These are phyloP conservation scores for Lipomyces starkeyi DNA, from an alignment of 805 yeast genomes.

Conservation along the genomic window DNA sequence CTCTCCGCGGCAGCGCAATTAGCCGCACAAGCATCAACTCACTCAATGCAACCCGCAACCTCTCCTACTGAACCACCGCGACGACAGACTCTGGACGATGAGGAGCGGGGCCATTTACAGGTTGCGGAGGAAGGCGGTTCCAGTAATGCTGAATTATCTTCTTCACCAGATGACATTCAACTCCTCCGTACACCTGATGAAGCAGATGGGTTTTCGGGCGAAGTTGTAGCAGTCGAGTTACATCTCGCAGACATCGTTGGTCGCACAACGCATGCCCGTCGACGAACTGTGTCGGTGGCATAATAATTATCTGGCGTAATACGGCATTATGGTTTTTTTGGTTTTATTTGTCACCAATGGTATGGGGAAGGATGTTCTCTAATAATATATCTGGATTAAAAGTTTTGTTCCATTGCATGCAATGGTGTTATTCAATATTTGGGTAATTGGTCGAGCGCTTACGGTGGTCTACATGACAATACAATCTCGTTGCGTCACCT, in stretches of 20 bases:
- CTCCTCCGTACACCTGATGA: slow-evolving; percentile 17
- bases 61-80: not conserved
- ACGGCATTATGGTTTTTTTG: not conserved
- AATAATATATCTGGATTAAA: not conserved
- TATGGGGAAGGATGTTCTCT: not conserved
- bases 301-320: not conserved
- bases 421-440: not conserved
- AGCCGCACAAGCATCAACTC: slow-evolving; percentile 20
- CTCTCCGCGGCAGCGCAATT: slow-evolving; percentile 23
- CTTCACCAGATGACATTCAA: slow-evolving; percentile 6
- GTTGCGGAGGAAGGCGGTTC: not conserved
- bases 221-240: slow-evolving; percentile 32
- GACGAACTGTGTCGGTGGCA: not conserved
- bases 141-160: not conserved
- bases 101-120: slow-evolving; percentile 24
- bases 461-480: not conserved
- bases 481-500: not conserved
- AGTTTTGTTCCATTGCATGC: not conserved
- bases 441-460: not conserved
- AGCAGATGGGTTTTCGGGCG: slow-evolving; percentile 37
- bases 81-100: slow-evolving; percentile 24
- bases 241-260: slow-evolving; percentile 25
- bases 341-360: not conserved
- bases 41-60: slow-evolving; percentile 4
- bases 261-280: slow-evolving; percentile 1